phyloP scores from a whole-genome alignment of 768 basidiomycete species.

The Serendipita vermifera region DNA sequence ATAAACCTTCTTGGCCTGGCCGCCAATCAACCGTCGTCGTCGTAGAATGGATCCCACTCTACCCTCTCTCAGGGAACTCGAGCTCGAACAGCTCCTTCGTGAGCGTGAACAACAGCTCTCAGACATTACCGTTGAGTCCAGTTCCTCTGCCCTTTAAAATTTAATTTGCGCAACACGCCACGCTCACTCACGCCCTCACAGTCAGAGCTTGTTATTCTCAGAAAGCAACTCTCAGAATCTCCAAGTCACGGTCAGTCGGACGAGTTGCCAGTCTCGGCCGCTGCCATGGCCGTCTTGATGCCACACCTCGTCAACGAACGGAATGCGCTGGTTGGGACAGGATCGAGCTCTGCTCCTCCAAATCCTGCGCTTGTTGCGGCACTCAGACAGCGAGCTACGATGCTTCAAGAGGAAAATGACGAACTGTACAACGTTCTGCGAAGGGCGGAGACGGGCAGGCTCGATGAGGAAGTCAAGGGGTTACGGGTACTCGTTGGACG shows the following conservation, averaged over 20 bases:
- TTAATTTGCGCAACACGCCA: conserved; percentile 14
- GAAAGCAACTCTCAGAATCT: conserved; percentile 37
- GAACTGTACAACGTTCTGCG: conserved; percentile 68
- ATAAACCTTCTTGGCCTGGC: conserved; percentile 15
- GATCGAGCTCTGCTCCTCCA: conserved; percentile 33
- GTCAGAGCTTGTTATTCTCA: conserved; percentile 40
- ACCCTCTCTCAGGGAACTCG: conserved; percentile 62
- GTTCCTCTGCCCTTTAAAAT: conserved; percentile 12
- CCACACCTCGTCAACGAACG: conserved; percentile 39
- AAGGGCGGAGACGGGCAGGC: conserved; percentile 58
- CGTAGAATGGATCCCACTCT: conserved; percentile 20
- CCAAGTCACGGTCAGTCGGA: conserved; percentile 47
- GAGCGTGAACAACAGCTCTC: conserved; percentile 59
- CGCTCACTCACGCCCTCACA: conserved; percentile 17
- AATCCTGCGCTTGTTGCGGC: conserved; percentile 44
- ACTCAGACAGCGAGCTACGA: conserved; percentile 54
- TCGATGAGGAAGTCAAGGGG: conserved; percentile 70
- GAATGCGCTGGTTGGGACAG: conserved; percentile 19
- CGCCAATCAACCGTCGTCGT: conserved; percentile 10
- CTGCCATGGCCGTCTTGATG: conserved; percentile 55
- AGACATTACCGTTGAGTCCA: conserved; percentile 45
- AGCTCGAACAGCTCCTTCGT: conserved; percentile 67
- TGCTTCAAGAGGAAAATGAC: conserved; percentile 78
- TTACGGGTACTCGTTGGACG: conserved; percentile 53
- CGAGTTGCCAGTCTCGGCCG: conserved; percentile 51